Evolutionary conservation across 768 basidiomycete species (phyloP).

Genomic region (Hirschioporus abietinus): DNA sequence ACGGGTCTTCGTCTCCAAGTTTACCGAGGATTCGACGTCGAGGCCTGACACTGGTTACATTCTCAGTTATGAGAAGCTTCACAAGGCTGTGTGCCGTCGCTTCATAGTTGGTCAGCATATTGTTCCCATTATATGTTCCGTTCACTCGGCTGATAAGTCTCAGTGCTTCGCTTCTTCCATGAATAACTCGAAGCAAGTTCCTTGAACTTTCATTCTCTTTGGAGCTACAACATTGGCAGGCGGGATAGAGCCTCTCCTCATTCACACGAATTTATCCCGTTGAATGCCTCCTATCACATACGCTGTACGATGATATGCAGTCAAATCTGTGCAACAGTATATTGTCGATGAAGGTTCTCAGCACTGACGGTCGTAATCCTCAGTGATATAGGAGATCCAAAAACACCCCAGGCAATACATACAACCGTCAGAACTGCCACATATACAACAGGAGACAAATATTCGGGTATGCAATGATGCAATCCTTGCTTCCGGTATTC

Average conservation of each 20-base stretch:
- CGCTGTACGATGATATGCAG: background rate
- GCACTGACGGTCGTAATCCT: background rate
- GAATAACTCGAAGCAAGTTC: background rate
- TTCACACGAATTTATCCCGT: background rate
- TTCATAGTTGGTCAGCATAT: background rate
- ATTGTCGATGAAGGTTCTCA: background rate
- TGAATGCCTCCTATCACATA: background rate
- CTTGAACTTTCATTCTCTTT: background rate
- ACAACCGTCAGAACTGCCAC: background rate
- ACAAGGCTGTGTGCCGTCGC: background rate
- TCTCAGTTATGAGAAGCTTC: background rate
- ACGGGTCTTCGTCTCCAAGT: background rate
- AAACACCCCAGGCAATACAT: background rate
- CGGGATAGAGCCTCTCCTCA: background rate
- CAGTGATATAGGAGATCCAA: background rate
- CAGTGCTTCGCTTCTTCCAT: background rate
- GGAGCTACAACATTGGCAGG: background rate
- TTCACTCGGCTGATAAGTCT: background rate
- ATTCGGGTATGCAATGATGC: background rate
- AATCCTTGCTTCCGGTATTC: background rate
- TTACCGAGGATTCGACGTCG: background rate
- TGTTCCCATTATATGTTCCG: background rate
- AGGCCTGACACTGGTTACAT: background rate
- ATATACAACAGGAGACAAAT: background rate
- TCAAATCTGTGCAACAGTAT: background rate